phyloP scores from a whole-genome alignment of 768 basidiomycete genomes.

The Auriscalpium vulgare region DNA sequence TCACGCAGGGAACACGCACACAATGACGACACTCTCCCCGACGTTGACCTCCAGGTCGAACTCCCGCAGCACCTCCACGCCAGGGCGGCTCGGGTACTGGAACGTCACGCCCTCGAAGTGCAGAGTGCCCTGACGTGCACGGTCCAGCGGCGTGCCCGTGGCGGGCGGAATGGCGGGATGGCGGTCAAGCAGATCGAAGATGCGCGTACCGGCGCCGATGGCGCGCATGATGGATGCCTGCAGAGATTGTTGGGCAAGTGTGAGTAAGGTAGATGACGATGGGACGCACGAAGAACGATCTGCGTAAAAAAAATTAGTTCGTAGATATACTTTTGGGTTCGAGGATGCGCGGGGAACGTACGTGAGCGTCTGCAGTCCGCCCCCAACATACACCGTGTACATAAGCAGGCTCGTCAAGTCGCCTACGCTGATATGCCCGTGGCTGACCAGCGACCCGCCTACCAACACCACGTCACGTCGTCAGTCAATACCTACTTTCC shows the following conservation, averaged over 20 bases:
- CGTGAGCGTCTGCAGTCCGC: constrained; percentile 74
- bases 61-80: constrained; percentile 72
- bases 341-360: constrained; percentile 26
- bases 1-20: constrained; percentile 44
- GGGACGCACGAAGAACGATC: constrained; percentile 12
- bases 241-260: neutral
- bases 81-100: constrained; percentile 82
- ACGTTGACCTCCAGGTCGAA: constrained; percentile 74
- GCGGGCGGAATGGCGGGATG: constrained; percentile 62
- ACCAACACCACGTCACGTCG: neutral
- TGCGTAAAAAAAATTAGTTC: constrained; percentile 32
- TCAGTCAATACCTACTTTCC: neutral
- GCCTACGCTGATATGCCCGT: constrained; percentile 84
- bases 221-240: constrained; percentile 95
- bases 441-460: constrained; percentile 89
- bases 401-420: constrained; percentile 84
- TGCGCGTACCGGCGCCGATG: constrained; percentile 84
- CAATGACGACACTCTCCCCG: constrained; percentile 86
- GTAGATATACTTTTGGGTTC: neutral
- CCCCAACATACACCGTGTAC: constrained; percentile 87
- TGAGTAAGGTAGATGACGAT: neutral
- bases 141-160: constrained; percentile 48
- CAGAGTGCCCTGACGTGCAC: constrained; percentile 56
- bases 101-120: constrained; percentile 81
- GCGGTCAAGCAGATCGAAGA: constrained; percentile 91